Conservation (phyloP, 441 rosid species). For the Daphne laureola region DNA sequence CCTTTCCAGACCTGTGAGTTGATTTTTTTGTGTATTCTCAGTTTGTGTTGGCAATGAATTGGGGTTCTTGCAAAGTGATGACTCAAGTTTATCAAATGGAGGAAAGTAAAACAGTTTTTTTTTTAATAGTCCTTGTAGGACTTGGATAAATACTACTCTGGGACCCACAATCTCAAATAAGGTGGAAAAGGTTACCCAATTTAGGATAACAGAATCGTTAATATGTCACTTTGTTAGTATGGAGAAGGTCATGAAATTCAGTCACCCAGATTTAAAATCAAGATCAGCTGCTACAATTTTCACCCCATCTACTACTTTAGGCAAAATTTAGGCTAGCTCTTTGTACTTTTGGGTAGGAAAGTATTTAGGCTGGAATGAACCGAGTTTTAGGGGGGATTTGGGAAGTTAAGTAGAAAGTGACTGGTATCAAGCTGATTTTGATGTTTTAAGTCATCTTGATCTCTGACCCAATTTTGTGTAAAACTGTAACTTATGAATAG, state of each 20-base stretch:
- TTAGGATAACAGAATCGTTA: conserved; percentile 29
- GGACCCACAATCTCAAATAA: conserved; percentile 17
- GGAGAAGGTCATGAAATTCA: conserved; percentile 43
- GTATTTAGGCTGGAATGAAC: conserved; percentile 39
- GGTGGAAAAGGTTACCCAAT: conserved; percentile 19
- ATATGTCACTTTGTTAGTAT: conserved; percentile 65
- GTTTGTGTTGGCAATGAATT: too few relatives aligned
- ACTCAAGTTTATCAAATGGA: conserved; percentile 27
- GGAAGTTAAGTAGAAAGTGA: conserved; percentile 36
- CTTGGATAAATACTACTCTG: conserved; percentile 16
- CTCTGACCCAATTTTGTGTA: conserved; percentile 22
- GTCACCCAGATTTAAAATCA: conserved; percentile 41
- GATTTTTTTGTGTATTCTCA: too few relatives aligned
- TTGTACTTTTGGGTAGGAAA: conserved; percentile 85
- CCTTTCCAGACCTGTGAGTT: too few relatives aligned
- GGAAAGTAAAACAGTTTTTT: conserved; percentile 26
- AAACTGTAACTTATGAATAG: too few relatives aligned
- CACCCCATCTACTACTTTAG: conserved; percentile 31
- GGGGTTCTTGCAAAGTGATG: conserved; percentile 22
- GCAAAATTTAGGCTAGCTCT: conserved; percentile 33
- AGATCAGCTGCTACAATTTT: conserved; percentile 54
- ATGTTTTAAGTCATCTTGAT: conserved; percentile 47
- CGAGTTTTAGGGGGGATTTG: conserved; percentile 30
- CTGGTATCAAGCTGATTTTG: conserved; percentile 48
- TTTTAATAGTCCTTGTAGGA: conserved; percentile 22